Evolutionary conservation across 2,329 filamentous ascomycete genomes (phyloP).

Genomic region (Cladosporium sp.): DNA sequence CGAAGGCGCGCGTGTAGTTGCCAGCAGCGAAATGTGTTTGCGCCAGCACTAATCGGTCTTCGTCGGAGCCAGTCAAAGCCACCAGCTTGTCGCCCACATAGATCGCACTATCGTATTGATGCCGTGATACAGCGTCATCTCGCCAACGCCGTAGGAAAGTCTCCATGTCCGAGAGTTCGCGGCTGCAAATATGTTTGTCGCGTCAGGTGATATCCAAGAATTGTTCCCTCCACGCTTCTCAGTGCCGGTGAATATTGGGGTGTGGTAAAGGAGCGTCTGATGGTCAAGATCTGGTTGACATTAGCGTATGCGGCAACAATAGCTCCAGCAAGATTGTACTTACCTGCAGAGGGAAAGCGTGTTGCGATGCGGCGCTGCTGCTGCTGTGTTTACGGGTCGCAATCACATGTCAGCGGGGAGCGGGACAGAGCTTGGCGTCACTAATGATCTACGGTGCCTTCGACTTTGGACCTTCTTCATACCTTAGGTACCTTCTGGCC

Average conservation of each 20-base stretch:
- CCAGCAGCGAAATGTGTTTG: conserved; percentile 94
- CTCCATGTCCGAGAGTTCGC: conserved; percentile 58
- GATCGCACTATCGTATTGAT: conserved; percentile 93
- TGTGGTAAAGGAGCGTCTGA: too few relatives aligned
- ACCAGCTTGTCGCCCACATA: conserved; percentile 96
- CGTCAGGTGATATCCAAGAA: too few relatives aligned
- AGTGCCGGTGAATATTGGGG: too few relatives aligned
- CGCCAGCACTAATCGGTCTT: conserved; percentile 95
- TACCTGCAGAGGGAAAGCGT: not conserved
- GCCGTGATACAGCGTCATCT: conserved; percentile 90
- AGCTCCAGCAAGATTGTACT: too few relatives aligned
- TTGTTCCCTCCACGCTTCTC: too few relatives aligned
- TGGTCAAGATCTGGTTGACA: too few relatives aligned
- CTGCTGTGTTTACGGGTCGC: conserved; percentile 9
- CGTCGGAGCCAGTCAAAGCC: conserved; percentile 91
- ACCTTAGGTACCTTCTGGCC: not conserved
- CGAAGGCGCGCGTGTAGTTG: conserved; percentile 87
- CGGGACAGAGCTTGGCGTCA: not conserved
- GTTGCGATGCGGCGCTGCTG: not conserved
- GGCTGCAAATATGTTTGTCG: not conserved
- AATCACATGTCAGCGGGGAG: conserved; percentile 7
- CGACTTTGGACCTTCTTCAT: not conserved
- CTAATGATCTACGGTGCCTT: not conserved
- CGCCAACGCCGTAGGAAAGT: conserved; percentile 89
- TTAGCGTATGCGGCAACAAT: too few relatives aligned